These are phyloP conservation scores for Leptographium wingfieldii DNA, from an alignment of 2,329 filamentous ascomycete species.

Conservation along the genomic window DNA sequence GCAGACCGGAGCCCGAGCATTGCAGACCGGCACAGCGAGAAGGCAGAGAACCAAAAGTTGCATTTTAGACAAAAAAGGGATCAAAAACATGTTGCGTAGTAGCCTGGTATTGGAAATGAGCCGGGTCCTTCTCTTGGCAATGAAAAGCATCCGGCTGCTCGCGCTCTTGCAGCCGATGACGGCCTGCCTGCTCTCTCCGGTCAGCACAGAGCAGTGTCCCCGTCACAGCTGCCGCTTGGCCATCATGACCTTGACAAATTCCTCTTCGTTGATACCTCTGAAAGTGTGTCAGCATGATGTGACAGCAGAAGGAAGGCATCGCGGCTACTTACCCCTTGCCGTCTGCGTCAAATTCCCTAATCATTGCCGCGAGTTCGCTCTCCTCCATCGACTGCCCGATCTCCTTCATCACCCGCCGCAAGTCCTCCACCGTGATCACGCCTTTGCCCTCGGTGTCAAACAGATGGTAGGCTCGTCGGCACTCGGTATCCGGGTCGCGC, in stretches of 20 bases:
- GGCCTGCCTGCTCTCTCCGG: not conserved
- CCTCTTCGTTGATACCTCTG: slow-evolving; percentile 51
- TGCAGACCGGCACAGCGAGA: not conserved
- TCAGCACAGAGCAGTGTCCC: not conserved
- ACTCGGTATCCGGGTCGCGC: slow-evolving; percentile 82
- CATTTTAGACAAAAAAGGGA: not conserved
- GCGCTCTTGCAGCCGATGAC: too few species aligned
- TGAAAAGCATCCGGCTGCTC: not conserved
- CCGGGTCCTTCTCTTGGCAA: not conserved
- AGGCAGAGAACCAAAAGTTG: not conserved
- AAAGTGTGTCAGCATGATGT: not conserved
- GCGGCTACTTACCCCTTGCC: slow-evolving; percentile 50
- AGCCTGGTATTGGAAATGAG: not conserved
- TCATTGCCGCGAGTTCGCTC: slow-evolving; percentile 88
- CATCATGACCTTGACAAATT: slow-evolving; percentile 54
- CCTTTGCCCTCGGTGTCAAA: slow-evolving; percentile 93
- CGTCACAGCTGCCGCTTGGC: slow-evolving; percentile 17
- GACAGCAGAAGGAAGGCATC: too few species aligned
- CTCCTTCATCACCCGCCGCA: slow-evolving; percentile 77
- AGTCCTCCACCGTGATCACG: slow-evolving; percentile 76
- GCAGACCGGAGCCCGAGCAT: not conserved
- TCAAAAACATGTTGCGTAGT: not conserved
- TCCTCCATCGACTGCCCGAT: slow-evolving; percentile 88
- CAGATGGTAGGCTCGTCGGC: slow-evolving; percentile 77
- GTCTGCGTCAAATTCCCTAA: slow-evolving; percentile 93